Evolutionary conservation across 805 yeast species (phyloP).

Genomic region (Wickerhamomyces kurtzmanii): DNA sequence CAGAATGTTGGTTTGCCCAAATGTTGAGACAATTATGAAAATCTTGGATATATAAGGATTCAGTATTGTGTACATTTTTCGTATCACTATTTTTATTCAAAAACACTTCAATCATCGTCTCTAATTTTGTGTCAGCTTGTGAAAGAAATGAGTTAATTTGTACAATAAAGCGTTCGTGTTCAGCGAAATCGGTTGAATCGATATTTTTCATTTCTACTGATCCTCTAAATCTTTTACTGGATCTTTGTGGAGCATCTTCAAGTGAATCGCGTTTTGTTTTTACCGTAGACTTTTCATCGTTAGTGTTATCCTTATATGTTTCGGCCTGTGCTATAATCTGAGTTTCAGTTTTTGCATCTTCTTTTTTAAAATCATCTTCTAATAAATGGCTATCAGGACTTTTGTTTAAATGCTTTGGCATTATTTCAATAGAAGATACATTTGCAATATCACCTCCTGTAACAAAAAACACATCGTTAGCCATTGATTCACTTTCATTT

Average conservation of each 20-base stretch:
- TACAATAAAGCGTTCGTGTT: constrained; percentile 4
- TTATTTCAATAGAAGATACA: too few species aligned
- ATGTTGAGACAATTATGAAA: constrained; percentile 6
- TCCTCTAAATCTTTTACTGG: constrained; percentile 29
- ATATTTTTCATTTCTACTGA: constrained; percentile 11
- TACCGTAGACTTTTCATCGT: constrained; percentile 9
- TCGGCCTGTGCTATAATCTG: constrained; percentile 11
- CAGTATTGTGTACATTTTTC: too few species aligned
- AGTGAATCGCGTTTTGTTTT: too few species aligned
- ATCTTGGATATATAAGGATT: too few species aligned
- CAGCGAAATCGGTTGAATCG: neutral
- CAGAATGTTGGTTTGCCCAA: constrained; percentile 19
- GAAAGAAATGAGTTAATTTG: neutral
- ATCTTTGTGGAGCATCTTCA: constrained; percentile 21
- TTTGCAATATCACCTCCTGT: too few species aligned
- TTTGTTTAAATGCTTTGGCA: too few species aligned
- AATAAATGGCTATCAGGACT: too few species aligned
- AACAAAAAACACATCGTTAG: too few species aligned
- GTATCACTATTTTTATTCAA: too few species aligned
- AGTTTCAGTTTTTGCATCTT: constrained; percentile 10
- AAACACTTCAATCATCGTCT: neutral
- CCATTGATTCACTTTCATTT: too few species aligned
- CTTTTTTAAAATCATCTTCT: constrained; percentile 9
- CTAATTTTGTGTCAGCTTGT: neutral
- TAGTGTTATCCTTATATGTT: constrained; percentile 5